These are phyloP conservation scores for Eruca vesicaria DNA, from an alignment of 441 rosid genomes.

Conservation along the genomic window DNA sequence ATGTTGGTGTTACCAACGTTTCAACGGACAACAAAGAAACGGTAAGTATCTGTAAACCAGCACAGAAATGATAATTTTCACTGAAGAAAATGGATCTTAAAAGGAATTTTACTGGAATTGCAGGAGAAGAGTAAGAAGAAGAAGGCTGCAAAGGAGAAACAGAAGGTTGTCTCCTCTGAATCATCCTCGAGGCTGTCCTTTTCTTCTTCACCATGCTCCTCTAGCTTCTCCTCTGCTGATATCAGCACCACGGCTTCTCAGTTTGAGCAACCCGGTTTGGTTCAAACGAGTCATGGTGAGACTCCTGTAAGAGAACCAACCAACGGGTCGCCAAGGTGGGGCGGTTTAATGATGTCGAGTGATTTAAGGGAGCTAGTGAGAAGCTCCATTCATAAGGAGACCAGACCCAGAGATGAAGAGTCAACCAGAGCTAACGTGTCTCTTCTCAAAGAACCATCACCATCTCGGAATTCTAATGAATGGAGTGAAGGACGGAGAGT, in stretches of 20 bases:
- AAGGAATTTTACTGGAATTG: conserved; percentile 34
- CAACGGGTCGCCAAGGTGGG: conserved; percentile 37
- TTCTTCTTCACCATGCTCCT: conserved; percentile 81
- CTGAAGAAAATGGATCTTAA: not conserved
- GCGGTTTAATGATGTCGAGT: conserved; percentile 39
- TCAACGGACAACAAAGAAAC: conserved; percentile 41
- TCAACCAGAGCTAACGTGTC: conserved; percentile 43
- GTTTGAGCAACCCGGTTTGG: conserved; percentile 41
- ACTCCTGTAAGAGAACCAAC: conserved; percentile 31
- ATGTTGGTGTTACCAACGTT: conserved; percentile 36
- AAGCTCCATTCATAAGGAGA: conserved; percentile 66
- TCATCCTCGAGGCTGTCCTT: conserved; percentile 65
- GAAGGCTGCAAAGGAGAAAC: conserved; percentile 55
- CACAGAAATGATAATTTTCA: not conserved
- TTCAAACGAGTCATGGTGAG: conserved; percentile 35
- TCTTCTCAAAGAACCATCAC: conserved; percentile 47
- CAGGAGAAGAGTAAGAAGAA: conserved; percentile 64
- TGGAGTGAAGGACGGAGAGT: conserved; percentile 39
- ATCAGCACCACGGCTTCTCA: conserved; percentile 51
- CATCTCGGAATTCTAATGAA: conserved; percentile 40
- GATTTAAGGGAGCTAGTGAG: conserved; percentile 62
- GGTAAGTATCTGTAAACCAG: conserved; percentile 43
- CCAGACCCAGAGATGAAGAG: conserved; percentile 56
- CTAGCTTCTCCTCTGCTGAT: conserved; percentile 67
- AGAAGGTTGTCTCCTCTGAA: conserved; percentile 56